These are phyloP conservation scores for Fragaria nilgerrensis DNA, from an alignment of 306 rosid species.

Conservation along the genomic window DNA sequence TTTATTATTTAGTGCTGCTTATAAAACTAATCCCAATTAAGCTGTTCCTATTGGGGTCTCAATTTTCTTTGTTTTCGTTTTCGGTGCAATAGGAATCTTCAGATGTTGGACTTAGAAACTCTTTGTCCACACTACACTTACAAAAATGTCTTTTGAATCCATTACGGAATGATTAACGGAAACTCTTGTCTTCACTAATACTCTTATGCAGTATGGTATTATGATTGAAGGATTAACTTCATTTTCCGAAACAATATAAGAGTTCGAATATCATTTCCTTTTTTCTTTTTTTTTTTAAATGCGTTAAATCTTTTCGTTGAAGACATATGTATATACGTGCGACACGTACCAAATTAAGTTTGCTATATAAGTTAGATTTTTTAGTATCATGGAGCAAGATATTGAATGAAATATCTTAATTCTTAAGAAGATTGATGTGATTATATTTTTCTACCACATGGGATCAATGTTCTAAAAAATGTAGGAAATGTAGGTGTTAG, in stretches of 20 bases:
- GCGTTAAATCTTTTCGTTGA: too few relatives aligned
- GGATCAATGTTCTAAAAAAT: too few relatives aligned
- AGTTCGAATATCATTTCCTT: neutral
- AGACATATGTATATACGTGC: too few relatives aligned
- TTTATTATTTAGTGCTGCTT: neutral
- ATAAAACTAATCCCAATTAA: conserved; percentile 5
- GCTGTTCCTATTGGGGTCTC: conserved; percentile 2
- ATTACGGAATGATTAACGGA: neutral
- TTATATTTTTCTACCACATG: neutral
- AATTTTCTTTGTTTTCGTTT: conserved; percentile 4
- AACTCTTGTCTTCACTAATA: neutral
- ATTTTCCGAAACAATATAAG: neutral
- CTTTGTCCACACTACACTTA: neutral
- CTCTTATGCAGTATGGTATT: neutral
- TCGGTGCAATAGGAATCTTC: conserved; percentile 12
- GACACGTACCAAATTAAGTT: too few relatives aligned
- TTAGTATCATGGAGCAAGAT: too few relatives aligned
- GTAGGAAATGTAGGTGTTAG: too few relatives aligned
- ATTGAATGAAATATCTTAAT: too few relatives aligned
- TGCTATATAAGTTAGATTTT: too few relatives aligned
- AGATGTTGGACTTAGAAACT: neutral
- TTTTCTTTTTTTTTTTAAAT: too few relatives aligned
- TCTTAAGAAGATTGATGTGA: neutral
- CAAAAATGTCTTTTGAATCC: neutral
- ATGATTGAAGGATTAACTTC: neutral